Evolutionary conservation across 1,284 basidiomycete genomes (phyloP).

Genomic region (Lentinula novae-zelandiae): DNA sequence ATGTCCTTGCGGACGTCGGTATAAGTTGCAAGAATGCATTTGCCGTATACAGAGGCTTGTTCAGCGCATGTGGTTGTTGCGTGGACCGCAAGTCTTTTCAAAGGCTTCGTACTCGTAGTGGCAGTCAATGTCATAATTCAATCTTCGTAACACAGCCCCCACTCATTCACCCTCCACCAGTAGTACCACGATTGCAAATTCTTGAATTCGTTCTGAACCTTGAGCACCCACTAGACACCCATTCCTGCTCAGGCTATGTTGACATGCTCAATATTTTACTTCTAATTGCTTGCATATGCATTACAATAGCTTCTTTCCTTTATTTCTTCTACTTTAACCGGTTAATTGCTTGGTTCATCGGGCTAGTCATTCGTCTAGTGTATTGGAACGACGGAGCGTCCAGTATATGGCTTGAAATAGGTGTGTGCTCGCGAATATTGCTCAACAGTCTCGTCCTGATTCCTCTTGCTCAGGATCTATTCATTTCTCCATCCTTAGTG

Average conservation of each 20-base stretch:
- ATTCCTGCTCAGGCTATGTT: background rate
- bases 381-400: constrained; percentile 71
- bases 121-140: background rate
- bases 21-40: constrained; percentile 74
- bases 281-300: constrained; percentile 68
- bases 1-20: constrained; percentile 73
- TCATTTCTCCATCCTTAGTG: constrained; percentile 85
- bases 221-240: too few species aligned
- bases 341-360: constrained; percentile 66
- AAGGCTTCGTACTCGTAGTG: constrained; percentile 30
- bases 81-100: constrained; percentile 61
- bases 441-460: constrained; percentile 6
- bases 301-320: constrained; percentile 65
- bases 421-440: constrained; percentile 33
- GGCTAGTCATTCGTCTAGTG: constrained; percentile 53
- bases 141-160: background rate
- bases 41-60: constrained; percentile 73
- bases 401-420: constrained; percentile 76
- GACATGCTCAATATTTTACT: constrained; percentile 57
- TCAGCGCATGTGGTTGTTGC: constrained; percentile 66
- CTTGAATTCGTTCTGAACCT: too few species aligned
- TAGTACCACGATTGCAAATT: too few species aligned
- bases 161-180: background rate
- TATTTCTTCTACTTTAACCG: constrained; percentile 93
- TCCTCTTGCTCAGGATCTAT: constrained; percentile 60